Base-by-base conservation (phyloP, 768 basidiomycete species). In the Russula brevipes region DNA sequence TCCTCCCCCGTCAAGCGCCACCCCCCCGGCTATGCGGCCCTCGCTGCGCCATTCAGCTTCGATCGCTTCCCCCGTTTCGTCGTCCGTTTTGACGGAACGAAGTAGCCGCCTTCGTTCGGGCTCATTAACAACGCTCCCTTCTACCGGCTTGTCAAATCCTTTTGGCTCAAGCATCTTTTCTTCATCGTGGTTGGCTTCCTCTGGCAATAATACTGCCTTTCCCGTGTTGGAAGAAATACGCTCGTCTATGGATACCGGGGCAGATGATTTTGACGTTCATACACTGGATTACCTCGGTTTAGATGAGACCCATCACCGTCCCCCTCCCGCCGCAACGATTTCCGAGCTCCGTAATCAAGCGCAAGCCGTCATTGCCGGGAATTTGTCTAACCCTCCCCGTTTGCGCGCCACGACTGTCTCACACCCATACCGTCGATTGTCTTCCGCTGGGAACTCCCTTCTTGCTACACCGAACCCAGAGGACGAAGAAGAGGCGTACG, bases 271-370 rank as follows among this genome's bases (percentile, higher is more conserved):
- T 73, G 90, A 94, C 69, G 90, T 94, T 50, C 92, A 94, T 71
- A 98, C 96, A 33, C 83, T 98, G 64, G 95, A 97, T 75, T 98
- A 98, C 74, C 89, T 98, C 54, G 96, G 96, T 49, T 81, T 98
- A 69, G 96, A 94, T 69, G 95, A 93, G 66, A 63, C 61, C n/a
- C 45, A 76, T 60, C 79, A 82, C 68, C 82, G 87, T 57, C 85
- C 83, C 55, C 85, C 89, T n/a, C 87, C 87, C 2, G 90, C 92
- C 5, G 93, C 92, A 11, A 94, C 92, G 44, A 86, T 95, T 64
- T 85, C 90, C 19, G 94, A 95, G 75, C 78, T 95, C 64, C 87
- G 92, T 69, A 90, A 83, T 67, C 94, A 94, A 72, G 89, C 91
- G 44, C 93, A 94, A 74, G 88, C 89, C 50, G 94, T 90, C 42